Evolutionary conservation across 2,329 filamentous ascomycete genomes (phyloP), one percentile per base, ranked within the genome.

Genomic region (Paracamarosporium sp.): DNA sequence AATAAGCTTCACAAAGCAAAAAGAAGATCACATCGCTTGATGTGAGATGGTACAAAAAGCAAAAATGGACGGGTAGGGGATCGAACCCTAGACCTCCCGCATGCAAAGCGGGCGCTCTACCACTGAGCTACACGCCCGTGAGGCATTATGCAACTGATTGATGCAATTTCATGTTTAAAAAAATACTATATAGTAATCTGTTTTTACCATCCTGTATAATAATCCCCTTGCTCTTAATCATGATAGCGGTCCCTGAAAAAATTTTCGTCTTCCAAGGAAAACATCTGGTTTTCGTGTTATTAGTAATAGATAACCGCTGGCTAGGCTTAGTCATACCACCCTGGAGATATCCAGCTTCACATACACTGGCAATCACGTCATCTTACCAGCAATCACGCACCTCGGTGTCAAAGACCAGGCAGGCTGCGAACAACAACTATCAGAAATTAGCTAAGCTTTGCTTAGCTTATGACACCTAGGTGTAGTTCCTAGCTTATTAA

Each of bases 21-120:
- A 59, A 58, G 52, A 47, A 13, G 54, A 57, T 31, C 11, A 24
- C 27, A 6, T 15, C 12, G 8, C n/a, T 40, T 31, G 20, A 30
- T 2, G 20, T 17, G 20, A 40, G 55, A 65, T n/a, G n/a, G n/a
- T n/a, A n/a, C n/a, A n/a, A n/a, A n/a, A n/a, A n/a, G n/a, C n/a
- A n/a, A 51, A 57, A 57, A 33, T 71, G 67, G 64, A 72, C 56
- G 53, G 50, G 53, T 56, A 60, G 68, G 61, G 63, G 65, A 70
- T 71, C 70, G 71, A 74, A 74, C 67, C 63, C 70, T 63, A 58
- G 72, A 68, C 72, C 70, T 74, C 60, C 65, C 71, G 72, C 68
- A 48, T 76, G 72, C 73, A 75, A 76, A 76, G 73, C 73, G 70
- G 64, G 59, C 73, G 72, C 73, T 73, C 73, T 76, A 73, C 73